These are phyloP conservation scores for Amanita exitialis DNA, from an alignment of 768 basidiomycete genomes.

Conservation along the genomic window DNA sequence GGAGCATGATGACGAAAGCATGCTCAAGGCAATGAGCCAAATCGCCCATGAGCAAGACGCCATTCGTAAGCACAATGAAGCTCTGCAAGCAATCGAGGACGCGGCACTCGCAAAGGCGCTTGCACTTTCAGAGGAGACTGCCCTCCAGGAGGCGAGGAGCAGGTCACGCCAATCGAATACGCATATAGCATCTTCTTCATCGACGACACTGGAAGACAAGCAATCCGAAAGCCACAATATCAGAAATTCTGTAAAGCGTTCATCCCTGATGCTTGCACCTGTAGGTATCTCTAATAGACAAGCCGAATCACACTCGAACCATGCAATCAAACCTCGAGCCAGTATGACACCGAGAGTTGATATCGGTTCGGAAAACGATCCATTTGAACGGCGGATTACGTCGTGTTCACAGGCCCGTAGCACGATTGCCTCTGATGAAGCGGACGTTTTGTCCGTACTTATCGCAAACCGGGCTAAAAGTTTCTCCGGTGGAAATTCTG, in stretches of 20 bases:
- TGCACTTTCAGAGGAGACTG: slow-evolving; percentile 4
- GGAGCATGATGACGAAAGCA: background rate
- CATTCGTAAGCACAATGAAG: slow-evolving; percentile 5
- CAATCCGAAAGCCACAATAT: background rate
- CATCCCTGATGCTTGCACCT: background rate
- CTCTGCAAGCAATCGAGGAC: slow-evolving; percentile 6
- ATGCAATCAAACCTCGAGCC: background rate
- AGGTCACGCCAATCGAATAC: background rate
- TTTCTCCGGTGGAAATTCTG: background rate
- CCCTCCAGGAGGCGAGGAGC: slow-evolving; percentile 1
- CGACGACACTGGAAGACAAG: background rate
- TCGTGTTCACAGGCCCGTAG: background rate
- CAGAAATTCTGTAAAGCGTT: background rate
- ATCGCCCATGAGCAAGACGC: slow-evolving; percentile 1
- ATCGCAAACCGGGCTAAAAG: background rate
- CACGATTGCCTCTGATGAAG: background rate
- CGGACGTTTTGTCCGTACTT: background rate
- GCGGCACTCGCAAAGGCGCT: slow-evolving; percentile 2
- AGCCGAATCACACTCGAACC: background rate
- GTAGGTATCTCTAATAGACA: background rate
- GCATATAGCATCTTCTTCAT: background rate
- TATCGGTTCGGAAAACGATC: background rate
- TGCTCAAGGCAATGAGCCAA: background rate
- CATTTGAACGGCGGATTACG: background rate
- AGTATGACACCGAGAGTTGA: background rate